Evolutionary conservation across 108 stramenopile species (phyloP).

Genomic region (Fragilaria crotonensis): DNA sequence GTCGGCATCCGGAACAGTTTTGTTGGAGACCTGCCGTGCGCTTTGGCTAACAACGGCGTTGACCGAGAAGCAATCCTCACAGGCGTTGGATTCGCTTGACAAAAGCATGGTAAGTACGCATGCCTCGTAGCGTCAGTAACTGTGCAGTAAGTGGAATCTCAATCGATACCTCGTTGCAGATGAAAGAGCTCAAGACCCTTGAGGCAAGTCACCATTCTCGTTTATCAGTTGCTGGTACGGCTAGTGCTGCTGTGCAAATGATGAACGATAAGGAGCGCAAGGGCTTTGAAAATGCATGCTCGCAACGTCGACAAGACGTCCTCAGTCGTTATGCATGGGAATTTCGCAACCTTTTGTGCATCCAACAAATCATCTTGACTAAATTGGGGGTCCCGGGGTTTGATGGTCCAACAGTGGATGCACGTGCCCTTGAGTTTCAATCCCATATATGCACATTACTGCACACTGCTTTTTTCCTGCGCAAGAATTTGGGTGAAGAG

Average conservation of each 20-base stretch:
- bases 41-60: slow-evolving; percentile 76
- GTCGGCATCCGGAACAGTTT: slow-evolving; percentile 37
- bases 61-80: slow-evolving; percentile 50
- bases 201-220: slow-evolving; percentile 54
- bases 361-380: slow-evolving; percentile 59
- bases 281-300: slow-evolving; percentile 43
- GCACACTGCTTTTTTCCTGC: slow-evolving; percentile 80
- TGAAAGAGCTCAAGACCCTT: slow-evolving; percentile 16
- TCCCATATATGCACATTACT: slow-evolving; percentile 68
- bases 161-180: too few species aligned
- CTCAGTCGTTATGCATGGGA: slow-evolving; percentile 61
- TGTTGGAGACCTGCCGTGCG: slow-evolving; percentile 60
- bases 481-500: slow-evolving; percentile 56
- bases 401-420: slow-evolving; percentile 73
- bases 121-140: too few species aligned
- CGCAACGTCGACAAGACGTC: slow-evolving; percentile 47
- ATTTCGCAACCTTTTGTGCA: slow-evolving; percentile 59
- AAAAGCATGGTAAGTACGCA: slow-evolving; percentile 42
- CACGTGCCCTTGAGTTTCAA: slow-evolving; percentile 41
- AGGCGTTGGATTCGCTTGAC: slow-evolving; percentile 40
- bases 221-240: slow-evolving; percentile 61
- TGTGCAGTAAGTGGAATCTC: too few species aligned
- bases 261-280: slow-evolving; percentile 61
- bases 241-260: slow-evolving; percentile 44
- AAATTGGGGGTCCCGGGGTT: slow-evolving; percentile 67